Percentiles rank a stretch among this genome's conserved stretches.
Evolutionary conservation across 345 rosid species (phyloP).

Genomic region (Lumnitzera littorea): DNA sequence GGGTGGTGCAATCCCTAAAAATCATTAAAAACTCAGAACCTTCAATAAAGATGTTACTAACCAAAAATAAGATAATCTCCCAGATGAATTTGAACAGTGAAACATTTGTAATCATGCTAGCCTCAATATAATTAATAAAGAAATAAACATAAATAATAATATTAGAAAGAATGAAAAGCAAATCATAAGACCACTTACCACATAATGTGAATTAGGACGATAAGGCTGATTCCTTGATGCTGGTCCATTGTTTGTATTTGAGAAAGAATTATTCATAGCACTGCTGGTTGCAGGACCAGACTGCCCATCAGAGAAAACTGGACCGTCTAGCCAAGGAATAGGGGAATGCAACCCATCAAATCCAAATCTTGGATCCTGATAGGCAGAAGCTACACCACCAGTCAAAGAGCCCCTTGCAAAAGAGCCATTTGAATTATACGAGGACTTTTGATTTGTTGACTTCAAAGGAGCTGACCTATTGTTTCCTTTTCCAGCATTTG

Average conservation of each 20-base stretch:
- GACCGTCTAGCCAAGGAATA: constrained; percentile 41
- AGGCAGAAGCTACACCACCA: constrained; percentile 46
- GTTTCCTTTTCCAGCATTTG: constrained; percentile 47
- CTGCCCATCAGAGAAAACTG: constrained; percentile 50
- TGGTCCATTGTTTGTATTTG: constrained; percentile 39
- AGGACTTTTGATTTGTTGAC: constrained; percentile 38
- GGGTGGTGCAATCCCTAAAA: constrained; percentile 49
- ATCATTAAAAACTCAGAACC: background rate
- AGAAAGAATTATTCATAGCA: constrained; percentile 36
- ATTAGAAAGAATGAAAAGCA: background rate
- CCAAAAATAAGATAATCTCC: background rate
- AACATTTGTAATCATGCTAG: too few species aligned
- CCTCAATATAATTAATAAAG: too few species aligned
- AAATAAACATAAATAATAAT: background rate
- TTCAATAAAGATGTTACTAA: background rate
- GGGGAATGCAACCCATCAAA: constrained; percentile 48
- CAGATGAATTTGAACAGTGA: background rate
- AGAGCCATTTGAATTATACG: constrained; percentile 37
- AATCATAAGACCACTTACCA: constrained; percentile 25
- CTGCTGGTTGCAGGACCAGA: constrained; percentile 33
- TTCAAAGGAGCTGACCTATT: constrained; percentile 48
- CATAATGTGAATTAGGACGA: constrained; percentile 49
- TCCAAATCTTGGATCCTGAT: constrained; percentile 54
- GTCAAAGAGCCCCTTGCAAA: constrained; percentile 46
- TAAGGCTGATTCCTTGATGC: constrained; percentile 54